Evolutionary conservation across 192 early-diverging fungal species (phyloP), one percentile per base, ranked within the genome.

Genomic region (Entophlyctis luteolus): DNA sequence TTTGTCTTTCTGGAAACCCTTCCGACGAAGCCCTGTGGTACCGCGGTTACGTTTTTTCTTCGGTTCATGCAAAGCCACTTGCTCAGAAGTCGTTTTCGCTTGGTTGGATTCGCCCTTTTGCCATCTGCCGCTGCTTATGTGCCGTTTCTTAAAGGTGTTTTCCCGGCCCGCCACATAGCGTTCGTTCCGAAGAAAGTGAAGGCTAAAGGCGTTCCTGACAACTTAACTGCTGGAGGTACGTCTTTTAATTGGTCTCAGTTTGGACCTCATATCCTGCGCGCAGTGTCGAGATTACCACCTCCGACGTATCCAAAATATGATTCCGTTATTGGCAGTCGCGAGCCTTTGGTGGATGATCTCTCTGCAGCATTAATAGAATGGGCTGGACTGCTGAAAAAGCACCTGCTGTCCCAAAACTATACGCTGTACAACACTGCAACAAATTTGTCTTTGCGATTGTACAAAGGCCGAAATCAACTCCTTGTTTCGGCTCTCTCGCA

Each of bases 331-430:
- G 88, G 86, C 23, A 48, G 31, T 34, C 72, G 68, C 25, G 87
- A 89, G 62, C 80, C 86, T 18, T 67, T 89, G 5, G 75, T 87
- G 14, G 88, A 89, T 66, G 88, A 89, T 55, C 82, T 89, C 39
- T 79, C 84, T 3, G 81, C 86, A 0, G 76, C 75, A 33, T 72
- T 89, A 2, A 72, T 85, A 23, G 83, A 87, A 74, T 89, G 88
- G 88, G 78, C 78, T 31, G 56, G 55, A 35, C 50, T 75, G 10
- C 67, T 89, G 6, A 79, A 86, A 22, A 58, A 38, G 14, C 79
- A 88, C 65, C 67, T 89, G 16, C 50, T 70, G 10, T 53, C 77
- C 38, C 81, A 84, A 45, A 70, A 80, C 46, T 89, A 89, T 56
- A 67, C 66, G 5, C 28, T 76, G 25, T 85, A 88, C 68, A 78